Percentiles rank a stretch among this genome's conserved stretches.
phyloP scores from a whole-genome alignment of 768 basidiomycete genomes.

The Peribolospora baueri region DNA sequence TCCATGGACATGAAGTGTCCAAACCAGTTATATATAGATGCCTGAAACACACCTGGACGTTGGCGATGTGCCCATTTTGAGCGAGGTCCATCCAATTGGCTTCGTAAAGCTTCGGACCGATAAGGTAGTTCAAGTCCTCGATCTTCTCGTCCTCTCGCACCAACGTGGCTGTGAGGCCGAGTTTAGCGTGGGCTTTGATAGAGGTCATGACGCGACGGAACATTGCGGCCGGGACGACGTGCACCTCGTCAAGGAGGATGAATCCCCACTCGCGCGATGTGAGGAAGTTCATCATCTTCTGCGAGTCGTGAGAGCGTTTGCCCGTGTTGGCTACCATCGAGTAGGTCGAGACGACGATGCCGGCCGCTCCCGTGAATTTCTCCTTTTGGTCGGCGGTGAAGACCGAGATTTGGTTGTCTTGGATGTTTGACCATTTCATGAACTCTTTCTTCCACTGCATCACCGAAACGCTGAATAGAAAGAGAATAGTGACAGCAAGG shows the following conservation, averaged over 20 bases:
- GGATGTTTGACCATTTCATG: conserved; percentile 95
- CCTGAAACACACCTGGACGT: conserved; percentile 57
- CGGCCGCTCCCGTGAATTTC: conserved; percentile 92
- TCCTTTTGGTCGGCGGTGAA: conserved; percentile 96
- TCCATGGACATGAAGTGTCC: neutral
- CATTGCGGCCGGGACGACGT: conserved; percentile 97
- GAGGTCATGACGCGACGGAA: conserved; percentile 93
- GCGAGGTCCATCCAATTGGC: conserved; percentile 99
- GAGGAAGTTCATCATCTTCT: conserved; percentile 99
- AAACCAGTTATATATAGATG: neutral
- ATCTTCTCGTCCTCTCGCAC: conserved; percentile 99
- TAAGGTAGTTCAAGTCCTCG: conserved; percentile 93
- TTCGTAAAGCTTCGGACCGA: conserved; percentile 96
- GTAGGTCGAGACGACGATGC: conserved; percentile 95
- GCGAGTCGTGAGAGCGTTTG: conserved; percentile 93
- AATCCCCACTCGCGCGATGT: conserved; percentile 99
- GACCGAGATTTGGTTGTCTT: conserved; percentile 83
- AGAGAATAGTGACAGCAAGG: neutral
- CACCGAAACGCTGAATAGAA: conserved; percentile 27
- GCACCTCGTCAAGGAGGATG: conserved; percentile 89
- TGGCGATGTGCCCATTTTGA: conserved; percentile 96
- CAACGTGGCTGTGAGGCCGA: conserved; percentile 80
- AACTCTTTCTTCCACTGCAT: conserved; percentile 99
- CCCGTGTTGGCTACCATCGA: conserved; percentile 99
- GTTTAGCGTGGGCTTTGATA: conserved; percentile 95